Evolutionary conservation across 306 rosid species (phyloP), one percentile per base, ranked within the genome.

Genomic region (Clitoria ternatea): DNA sequence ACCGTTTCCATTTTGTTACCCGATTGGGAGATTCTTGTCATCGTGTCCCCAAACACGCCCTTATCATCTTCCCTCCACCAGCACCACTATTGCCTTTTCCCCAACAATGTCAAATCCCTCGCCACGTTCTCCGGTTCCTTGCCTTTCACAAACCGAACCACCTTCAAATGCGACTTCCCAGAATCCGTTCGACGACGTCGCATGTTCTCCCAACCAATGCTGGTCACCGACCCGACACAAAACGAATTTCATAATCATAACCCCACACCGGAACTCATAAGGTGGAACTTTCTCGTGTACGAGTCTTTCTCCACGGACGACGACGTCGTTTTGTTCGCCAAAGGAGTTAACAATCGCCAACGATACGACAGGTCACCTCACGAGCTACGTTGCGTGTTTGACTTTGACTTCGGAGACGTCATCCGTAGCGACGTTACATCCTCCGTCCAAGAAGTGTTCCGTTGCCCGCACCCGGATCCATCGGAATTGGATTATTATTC

Each of bases 371-470:
- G 83, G 11, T 29, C 83, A 0, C 88, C 87, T 0, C 17, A 15
- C 15, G 84, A 83, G 7, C 84, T 91, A 50, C 74, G 70, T 14
- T 88, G 97, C 61, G 75, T 91, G 20, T 86, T 90, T 32, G 73
- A 29, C 0, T 86, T 90, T 32, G 73, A 29, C 0, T 4, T 32
- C 1, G 43, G 76, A 0, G 35, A 81, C 30, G 68, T 40, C n/a
- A 10, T 86, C 9, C 78, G 43, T 19, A 86, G 77, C 65, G 39
- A 74, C 77, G 89, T 91, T 3, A 82, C 87, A 1, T 83, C 81
- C 77, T 88, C 97, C 12, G 47, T 30, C 1, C 96, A 91, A 49
- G 96, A 91, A 54, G 88, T 91, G 0, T 91, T 91, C 81, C 74
- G 97, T 4, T 91, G 97, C 66, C 72, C 9, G 4, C 95, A 85